Conservation (phyloP, 176 grass and related monocot species). For the Tillandsia leiboldiana region DNA sequence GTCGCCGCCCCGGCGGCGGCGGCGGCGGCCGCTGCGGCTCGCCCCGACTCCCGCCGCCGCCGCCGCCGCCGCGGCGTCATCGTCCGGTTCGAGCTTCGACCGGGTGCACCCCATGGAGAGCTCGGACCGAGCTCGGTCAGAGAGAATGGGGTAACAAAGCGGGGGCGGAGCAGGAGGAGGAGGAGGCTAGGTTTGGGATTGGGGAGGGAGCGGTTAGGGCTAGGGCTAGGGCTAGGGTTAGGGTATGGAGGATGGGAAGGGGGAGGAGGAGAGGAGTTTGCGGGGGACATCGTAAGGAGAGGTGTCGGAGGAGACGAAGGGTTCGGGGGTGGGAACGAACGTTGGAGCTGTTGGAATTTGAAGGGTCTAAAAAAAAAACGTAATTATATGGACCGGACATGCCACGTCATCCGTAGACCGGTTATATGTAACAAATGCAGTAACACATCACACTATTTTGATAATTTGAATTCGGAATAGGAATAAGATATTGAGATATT, state of each 20-base stretch:
- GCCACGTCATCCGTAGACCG: too few species aligned
- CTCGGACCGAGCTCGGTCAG: neutral
- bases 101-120: slow-evolving; percentile 4
- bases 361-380: too few species aligned
- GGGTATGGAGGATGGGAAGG: neutral
- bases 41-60: neutral
- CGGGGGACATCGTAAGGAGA: neutral
- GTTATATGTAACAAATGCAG: too few species aligned
- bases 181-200: neutral
- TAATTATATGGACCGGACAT: too few species aligned
- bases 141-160: neutral
- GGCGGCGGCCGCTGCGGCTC: neutral
- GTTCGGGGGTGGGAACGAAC: too few species aligned
- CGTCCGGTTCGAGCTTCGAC: slow-evolving; percentile 2
- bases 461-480: too few species aligned
- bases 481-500: too few species aligned
- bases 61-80: neutral
- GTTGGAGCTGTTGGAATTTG: too few species aligned
- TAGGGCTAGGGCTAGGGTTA: neutral
- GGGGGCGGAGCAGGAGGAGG: neutral
- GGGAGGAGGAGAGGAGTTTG: neutral
- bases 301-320: too few species aligned
- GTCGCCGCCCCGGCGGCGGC: neutral
- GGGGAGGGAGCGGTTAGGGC: neutral
- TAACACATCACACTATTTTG: too few species aligned